Percentiles rank a stretch among this genome's conserved stretches.
phyloP scores from a whole-genome alignment of 148 eudicot species.

The Tetragonia tetragonoides region DNA sequence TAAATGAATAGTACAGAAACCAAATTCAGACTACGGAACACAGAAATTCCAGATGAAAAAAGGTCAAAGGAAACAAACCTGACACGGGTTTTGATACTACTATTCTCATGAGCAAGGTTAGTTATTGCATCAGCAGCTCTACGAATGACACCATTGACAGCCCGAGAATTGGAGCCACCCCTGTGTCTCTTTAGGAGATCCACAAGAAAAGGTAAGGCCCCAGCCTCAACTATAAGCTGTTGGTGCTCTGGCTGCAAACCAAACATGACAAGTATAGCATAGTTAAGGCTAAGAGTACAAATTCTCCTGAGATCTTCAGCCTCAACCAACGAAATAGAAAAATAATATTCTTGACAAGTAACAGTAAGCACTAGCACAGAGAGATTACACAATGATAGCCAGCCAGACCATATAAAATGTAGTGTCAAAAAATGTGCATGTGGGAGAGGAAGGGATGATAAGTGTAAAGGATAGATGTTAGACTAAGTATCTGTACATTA shows the following conservation, averaged over 20 bases:
- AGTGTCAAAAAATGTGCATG: background rate
- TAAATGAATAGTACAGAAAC: constrained; percentile 25
- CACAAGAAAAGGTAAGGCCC: constrained; percentile 82
- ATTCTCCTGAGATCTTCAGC: background rate
- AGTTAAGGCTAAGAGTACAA: constrained; percentile 1
- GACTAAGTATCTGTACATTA: too few species aligned
- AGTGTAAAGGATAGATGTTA: background rate
- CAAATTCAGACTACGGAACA: constrained; percentile 1
- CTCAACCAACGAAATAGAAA: background rate
- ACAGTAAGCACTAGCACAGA: background rate
- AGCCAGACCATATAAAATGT: background rate
- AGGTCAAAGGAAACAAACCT: constrained; percentile 45
- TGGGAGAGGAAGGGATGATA: background rate
- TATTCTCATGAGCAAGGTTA: constrained; percentile 93
- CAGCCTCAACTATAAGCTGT: constrained; percentile 80
- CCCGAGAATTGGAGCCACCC: constrained; percentile 40
- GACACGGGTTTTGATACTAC: constrained; percentile 66
- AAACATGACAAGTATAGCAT: background rate
- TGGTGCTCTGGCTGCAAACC: constrained; percentile 81
- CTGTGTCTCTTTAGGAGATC: constrained; percentile 56
- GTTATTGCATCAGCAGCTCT: constrained; percentile 96
- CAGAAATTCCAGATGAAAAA: background rate
- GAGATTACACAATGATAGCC: background rate
- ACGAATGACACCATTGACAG: constrained; percentile 66
- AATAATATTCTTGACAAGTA: background rate